A percentile compares a stretch with the other conserved stretches of the same genome.
These are phyloP conservation scores for Penicillium frequentans DNA, from an alignment of 2,329 filamentous ascomycete species.

Conservation along the genomic window DNA sequence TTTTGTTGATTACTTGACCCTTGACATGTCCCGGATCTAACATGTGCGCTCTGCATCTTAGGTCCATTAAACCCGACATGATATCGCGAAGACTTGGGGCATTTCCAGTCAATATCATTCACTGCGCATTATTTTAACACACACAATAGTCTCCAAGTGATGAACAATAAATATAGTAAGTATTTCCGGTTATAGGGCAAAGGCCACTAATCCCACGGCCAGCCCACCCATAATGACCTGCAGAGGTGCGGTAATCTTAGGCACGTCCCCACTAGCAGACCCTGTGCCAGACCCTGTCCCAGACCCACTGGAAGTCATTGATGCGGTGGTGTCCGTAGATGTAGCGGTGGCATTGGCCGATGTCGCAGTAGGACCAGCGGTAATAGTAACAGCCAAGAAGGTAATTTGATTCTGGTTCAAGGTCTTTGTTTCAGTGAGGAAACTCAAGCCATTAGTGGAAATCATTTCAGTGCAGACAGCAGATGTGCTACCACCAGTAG, in stretches of 20 bases:
- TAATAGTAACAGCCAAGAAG: constrained; percentile 21
- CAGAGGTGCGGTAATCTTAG: background rate
- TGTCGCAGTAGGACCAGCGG: constrained; percentile 5
- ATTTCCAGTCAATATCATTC: background rate
- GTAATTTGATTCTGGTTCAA: constrained; percentile 4
- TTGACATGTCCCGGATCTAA: background rate
- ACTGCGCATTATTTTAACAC: fast-evolving
- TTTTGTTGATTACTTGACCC: background rate
- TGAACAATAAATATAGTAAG: too few relatives aligned
- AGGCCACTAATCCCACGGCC: background rate
- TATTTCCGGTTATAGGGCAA: background rate
- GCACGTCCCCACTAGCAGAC: background rate
- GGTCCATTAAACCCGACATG: background rate
- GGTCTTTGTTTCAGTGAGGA: background rate
- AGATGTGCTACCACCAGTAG: constrained; percentile 14
- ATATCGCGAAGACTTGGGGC: background rate
- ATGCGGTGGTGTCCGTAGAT: background rate
- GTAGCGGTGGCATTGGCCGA: background rate
- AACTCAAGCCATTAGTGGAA: background rate
- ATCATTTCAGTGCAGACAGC: constrained; percentile 16
- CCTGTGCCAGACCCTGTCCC: background rate
- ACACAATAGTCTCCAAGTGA: too few relatives aligned
- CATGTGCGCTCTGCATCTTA: background rate
- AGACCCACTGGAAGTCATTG: background rate
- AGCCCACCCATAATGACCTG: background rate